Conservation (phyloP, 2,329 filamentous ascomycete species). For the Alternaria gansuensis region DNA sequence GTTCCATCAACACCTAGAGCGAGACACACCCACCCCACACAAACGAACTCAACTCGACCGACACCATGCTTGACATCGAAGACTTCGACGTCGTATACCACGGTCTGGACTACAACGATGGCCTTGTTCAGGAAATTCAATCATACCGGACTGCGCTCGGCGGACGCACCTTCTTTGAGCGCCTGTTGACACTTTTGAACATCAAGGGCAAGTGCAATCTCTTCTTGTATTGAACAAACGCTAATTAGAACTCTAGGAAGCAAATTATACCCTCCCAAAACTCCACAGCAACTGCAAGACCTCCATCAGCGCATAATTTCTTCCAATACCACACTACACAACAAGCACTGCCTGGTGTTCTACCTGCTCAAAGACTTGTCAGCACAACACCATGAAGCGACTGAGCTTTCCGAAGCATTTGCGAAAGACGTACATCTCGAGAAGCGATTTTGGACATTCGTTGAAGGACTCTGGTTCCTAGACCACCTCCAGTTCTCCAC, state of each 20-base stretch:
- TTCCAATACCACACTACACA: slow-evolving; percentile 71
- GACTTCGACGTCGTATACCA: slow-evolving; percentile 74
- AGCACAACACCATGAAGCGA: slow-evolving; percentile 56
- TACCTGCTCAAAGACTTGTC: slow-evolving; percentile 83
- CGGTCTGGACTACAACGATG: slow-evolving; percentile 37
- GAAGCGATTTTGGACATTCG: slow-evolving; percentile 78
- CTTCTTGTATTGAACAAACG: not conserved
- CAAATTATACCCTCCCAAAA: slow-evolving; percentile 78
- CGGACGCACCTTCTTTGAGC: slow-evolving; percentile 80
- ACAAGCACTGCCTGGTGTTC: slow-evolving; percentile 84
- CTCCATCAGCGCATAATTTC: slow-evolving; percentile 76
- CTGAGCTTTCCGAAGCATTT: slow-evolving; percentile 66
- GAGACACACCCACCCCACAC: slow-evolving; percentile 11
- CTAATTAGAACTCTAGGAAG: slow-evolving; percentile 54
- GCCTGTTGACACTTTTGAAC: slow-evolving; percentile 74
- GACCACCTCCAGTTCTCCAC: slow-evolving; percentile 72
- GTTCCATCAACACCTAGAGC: slow-evolving; percentile 21
- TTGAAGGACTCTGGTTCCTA: slow-evolving; percentile 82
- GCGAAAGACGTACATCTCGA: slow-evolving; percentile 72
- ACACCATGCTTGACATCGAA: slow-evolving; percentile 68
- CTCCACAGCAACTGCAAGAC: slow-evolving; percentile 70
- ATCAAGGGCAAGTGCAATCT: slow-evolving; percentile 67
- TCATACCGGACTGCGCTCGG: slow-evolving; percentile 72
- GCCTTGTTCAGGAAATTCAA: slow-evolving; percentile 66
- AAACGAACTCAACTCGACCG: not conserved